These are phyloP conservation scores for Cryomyces antarcticus DNA, from an alignment of 495 filamentous ascomycete species.

Conservation along the genomic window DNA sequence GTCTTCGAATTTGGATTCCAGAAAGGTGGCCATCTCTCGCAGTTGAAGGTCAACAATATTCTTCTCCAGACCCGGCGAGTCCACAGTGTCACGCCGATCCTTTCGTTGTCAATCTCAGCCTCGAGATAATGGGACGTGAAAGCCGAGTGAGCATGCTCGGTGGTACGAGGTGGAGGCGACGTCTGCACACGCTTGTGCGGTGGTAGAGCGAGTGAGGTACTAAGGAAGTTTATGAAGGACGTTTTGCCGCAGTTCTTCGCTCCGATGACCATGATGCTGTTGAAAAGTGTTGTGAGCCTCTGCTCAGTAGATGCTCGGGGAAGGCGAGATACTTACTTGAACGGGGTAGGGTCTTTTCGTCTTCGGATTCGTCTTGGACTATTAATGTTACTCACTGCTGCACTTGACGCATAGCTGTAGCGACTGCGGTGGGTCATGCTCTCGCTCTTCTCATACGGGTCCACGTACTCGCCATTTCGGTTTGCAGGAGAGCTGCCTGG, in stretches of 20 bases:
- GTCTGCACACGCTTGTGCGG: constrained; percentile 40
- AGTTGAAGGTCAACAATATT: constrained; percentile 85
- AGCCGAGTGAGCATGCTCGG: constrained; percentile 23
- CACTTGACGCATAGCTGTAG: constrained; percentile 87
- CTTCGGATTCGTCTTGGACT: constrained; percentile 80
- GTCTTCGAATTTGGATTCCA: constrained; percentile 97
- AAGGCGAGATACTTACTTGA: constrained; percentile 53
- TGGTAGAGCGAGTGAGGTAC: constrained; percentile 59
- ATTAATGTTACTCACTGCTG: constrained; percentile 71
- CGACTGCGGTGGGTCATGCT: constrained; percentile 96
- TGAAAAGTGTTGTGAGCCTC: not conserved
- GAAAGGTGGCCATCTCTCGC: constrained; percentile 71
- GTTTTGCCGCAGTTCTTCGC: constrained; percentile 83
- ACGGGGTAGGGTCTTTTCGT: constrained; percentile 90
- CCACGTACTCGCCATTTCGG: constrained; percentile 24
- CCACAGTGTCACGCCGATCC: constrained; percentile 86
- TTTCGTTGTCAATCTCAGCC: constrained; percentile 83
- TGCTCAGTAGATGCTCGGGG: not conserved
- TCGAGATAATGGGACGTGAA: constrained; percentile 81
- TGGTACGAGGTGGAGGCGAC: constrained; percentile 13
- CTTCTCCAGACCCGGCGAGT: constrained; percentile 84
- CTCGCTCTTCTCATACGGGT: constrained; percentile 64
- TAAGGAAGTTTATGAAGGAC: constrained; percentile 90
- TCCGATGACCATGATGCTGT: constrained; percentile 80
- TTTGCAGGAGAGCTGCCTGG: constrained; percentile 17